phyloP scores from a whole-genome alignment of 371 early-diverging fungal genomes.

The Apophysomyces elegans region DNA sequence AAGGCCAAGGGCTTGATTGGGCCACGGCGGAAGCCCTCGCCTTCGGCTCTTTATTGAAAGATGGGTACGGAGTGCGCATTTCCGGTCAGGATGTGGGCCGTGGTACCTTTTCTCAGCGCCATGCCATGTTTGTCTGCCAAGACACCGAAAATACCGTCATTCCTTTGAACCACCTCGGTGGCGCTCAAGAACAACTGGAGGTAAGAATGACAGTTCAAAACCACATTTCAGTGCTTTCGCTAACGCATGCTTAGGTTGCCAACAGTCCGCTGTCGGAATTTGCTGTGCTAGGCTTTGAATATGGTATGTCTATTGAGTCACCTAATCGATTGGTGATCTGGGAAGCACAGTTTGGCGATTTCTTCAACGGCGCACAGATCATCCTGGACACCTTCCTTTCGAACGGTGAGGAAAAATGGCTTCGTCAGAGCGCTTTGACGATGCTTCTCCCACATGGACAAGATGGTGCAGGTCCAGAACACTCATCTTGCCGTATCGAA shows the following conservation, averaged over 20 bases:
- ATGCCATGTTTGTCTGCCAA: conserved; percentile 90
- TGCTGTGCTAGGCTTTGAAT: conserved; percentile 95
- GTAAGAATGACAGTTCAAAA: conserved; percentile 53
- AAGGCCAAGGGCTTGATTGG: conserved; percentile 90
- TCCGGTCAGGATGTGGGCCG: conserved; percentile 98
- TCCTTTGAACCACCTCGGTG: conserved; percentile 79
- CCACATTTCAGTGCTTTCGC: background rate
- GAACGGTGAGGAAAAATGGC: conserved; percentile 94
- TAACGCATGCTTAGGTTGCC: conserved; percentile 68
- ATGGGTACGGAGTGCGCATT: conserved; percentile 88
- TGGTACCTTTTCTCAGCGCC: conserved; percentile 97
- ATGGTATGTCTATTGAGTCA: conserved; percentile 88
- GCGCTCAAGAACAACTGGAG: conserved; percentile 64
- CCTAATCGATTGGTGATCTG: conserved; percentile 88
- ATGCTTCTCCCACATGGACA: conserved; percentile 96
- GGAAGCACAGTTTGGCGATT: conserved; percentile 99
- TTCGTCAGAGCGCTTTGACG: conserved; percentile 87
- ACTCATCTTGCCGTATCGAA: conserved; percentile 88
- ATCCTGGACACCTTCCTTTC: conserved; percentile 92
- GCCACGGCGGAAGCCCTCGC: conserved; percentile 96
- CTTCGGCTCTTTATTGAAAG: conserved; percentile 84
- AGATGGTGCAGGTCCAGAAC: conserved; percentile 98
- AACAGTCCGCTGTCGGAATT: conserved; percentile 91
- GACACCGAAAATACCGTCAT: conserved; percentile 73
- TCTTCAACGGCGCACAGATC: conserved; percentile 96